Conservation (phyloP, 202 grass and related monocot genomes). For the Digitaria exilis region DNA sequence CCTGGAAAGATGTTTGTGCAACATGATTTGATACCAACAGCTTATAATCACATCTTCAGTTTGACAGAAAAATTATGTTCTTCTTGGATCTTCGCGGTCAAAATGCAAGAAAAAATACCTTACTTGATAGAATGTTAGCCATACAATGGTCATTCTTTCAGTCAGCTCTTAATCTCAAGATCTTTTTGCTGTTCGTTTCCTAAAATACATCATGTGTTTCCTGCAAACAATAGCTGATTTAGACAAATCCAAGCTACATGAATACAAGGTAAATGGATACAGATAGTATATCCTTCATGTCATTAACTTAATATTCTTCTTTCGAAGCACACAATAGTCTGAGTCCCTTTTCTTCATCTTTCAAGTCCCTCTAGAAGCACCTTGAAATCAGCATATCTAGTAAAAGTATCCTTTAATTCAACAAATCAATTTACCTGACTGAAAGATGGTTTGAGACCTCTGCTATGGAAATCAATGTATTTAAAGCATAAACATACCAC, state of each 20-base stretch:
- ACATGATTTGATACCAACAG: slow-evolving; percentile 15
- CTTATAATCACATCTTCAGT: slow-evolving; percentile 13
- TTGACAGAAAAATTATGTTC: not conserved
- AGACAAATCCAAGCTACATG: not conserved
- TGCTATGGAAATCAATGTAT: slow-evolving; percentile 75
- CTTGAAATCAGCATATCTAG: slow-evolving; percentile 14
- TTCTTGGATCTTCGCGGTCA: not conserved
- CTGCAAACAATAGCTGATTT: slow-evolving; percentile 51
- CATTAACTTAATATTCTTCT: slow-evolving; percentile 8
- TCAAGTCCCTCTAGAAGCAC: not conserved
- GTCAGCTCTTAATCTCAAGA: slow-evolving; percentile 68
- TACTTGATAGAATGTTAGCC: slow-evolving; percentile 13
- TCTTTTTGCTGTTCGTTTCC: slow-evolving; percentile 73
- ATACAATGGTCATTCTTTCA: slow-evolving; percentile 30
- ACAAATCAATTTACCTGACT: slow-evolving; percentile 59
- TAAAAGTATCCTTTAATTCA: not conserved
- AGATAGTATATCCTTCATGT: slow-evolving; percentile 14
- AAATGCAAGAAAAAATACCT: slow-evolving; percentile 37
- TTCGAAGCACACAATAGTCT: not conserved
- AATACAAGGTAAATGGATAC: not conserved
- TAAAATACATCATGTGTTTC: slow-evolving; percentile 80
- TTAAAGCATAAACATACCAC: slow-evolving; percentile 96
- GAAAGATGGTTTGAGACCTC: slow-evolving; percentile 58
- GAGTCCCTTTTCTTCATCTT: not conserved
- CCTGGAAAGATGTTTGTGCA: not conserved